Evolutionary conservation across 176 grass and related monocot genomes (phyloP).

Genomic region (Aegilops sharonensis): DNA sequence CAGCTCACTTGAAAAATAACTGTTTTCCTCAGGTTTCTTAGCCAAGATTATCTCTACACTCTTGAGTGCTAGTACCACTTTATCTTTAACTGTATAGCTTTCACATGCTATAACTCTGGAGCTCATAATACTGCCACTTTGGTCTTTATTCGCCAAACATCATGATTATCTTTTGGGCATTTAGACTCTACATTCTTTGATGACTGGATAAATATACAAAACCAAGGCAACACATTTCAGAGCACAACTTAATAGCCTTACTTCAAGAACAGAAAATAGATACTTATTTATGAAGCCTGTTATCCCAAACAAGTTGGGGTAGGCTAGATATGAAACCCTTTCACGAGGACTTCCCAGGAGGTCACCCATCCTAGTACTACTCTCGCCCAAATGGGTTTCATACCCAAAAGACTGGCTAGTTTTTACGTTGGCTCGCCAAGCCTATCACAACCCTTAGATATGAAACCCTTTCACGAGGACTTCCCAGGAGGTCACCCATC

Average conservation of each 20-base stretch:
- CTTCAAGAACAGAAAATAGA: slow-evolving; percentile 28
- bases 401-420: too few species aligned
- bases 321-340: too few species aligned
- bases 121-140: slow-evolving; percentile 57
- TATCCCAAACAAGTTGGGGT: too few species aligned
- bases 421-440: too few species aligned
- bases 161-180: slow-evolving; percentile 69
- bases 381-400: too few species aligned
- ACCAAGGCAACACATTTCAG: slow-evolving; percentile 60
- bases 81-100: slow-evolving; percentile 56
- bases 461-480: too few species aligned
- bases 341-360: too few species aligned
- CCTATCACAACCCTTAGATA: too few species aligned
- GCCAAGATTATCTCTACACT: slow-evolving; percentile 67
- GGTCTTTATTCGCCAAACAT: slow-evolving; percentile 60
- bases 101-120: slow-evolving; percentile 59
- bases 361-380: too few species aligned
- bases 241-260: slow-evolving; percentile 39
- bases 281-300: not conserved
- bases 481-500: too few species aligned
- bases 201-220: slow-evolving; percentile 78
- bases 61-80: slow-evolving; percentile 33
- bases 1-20: slow-evolving; percentile 51
- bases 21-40: slow-evolving; percentile 75
- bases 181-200: slow-evolving; percentile 66